These are phyloP conservation scores for Meira nashicola DNA, from an alignment of 1,284 basidiomycete genomes.

Conservation along the genomic window DNA sequence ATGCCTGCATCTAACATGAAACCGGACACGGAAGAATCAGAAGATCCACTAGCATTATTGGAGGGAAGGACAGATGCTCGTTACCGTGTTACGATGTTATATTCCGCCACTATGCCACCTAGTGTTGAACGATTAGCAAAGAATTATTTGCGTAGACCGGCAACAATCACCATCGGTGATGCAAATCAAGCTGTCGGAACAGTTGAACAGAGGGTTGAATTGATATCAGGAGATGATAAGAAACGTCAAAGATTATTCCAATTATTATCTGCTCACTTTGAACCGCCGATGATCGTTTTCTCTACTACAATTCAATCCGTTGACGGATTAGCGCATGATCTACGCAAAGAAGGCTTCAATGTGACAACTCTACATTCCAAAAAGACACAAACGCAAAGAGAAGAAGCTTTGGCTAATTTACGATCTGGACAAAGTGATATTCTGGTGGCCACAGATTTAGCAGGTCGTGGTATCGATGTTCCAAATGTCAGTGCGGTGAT, in stretches of 20 bases:
- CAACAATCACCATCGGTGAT: conserved; percentile 93
- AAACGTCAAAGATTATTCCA: conserved; percentile 86
- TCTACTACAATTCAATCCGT: conserved; percentile 99
- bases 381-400: conserved; percentile 93
- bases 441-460: conserved; percentile 94
- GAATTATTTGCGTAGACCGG: conserved; percentile 87
- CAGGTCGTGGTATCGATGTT: conserved; percentile 96
- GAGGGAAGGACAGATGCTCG: conserved; percentile 27
- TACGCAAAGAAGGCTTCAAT: conserved; percentile 78
- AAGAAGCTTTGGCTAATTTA: conserved; percentile 79
- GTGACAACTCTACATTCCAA: conserved; percentile 89
- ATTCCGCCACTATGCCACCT: conserved; percentile 97
- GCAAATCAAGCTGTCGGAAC: conserved; percentile 96
- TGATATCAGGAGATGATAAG: conserved; percentile 85
- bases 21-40: conserved; percentile 61
- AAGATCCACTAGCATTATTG: conserved; percentile 40
- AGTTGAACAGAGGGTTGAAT: conserved; percentile 93
- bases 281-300: conserved; percentile 94
- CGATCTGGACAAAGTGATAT: conserved; percentile 74
- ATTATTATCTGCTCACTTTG: conserved; percentile 77
- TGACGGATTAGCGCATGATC: conserved; percentile 88
- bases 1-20: conserved; percentile 79
- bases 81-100: conserved; percentile 61
- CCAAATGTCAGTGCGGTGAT: conserved; percentile 91
- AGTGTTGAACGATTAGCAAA: conserved; percentile 87